Base-by-base conservation (phyloP, 2,329 filamentous ascomycete species). In the Hypocreales sp. region DNA sequence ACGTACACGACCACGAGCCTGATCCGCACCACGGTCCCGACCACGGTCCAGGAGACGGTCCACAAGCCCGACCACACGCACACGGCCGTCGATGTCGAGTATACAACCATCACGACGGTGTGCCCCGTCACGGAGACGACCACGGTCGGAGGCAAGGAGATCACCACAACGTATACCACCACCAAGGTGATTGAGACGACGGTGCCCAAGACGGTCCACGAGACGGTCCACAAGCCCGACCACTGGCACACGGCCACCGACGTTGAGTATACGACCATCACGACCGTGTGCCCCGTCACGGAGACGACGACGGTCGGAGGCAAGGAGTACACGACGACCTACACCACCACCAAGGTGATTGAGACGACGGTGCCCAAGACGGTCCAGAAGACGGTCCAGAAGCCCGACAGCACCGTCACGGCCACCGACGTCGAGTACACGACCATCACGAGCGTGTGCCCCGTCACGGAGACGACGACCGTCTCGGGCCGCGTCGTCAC, bases 401-500 rank as follows among this genome's bases (percentile, higher is more conserved):
- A 40, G 8, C 47, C 55, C 4, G 43, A 44, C 15, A 40, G 42
- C 15, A 56, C 50, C 3, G 33, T 45, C 29, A 52, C 48, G 0
- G 41, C 41, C 1, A 44, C 42, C 11, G 43, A 47, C 17, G 44
- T 52, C 8, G 46, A 44, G n/a, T 54, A 57, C 37, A 50, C 46
- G 5, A 61, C 56, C 14, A 27, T 53, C 23, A 65, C 61, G 9
- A 50, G 46, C 12, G 44, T 60, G 8, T 60, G 51, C 41, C 58
- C 60, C 13, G 39, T 61, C 11, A 61, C 58, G 4, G 48, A 58
- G 37, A 56, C 55, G 20, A 55, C 53, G 41, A 60, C 55, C 1
- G 29, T 62, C 4, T 49, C 40, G 14, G 63, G 63, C 17, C 40
- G 45, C 14, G 44, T 50, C 4, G 41, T 42, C 4, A 44, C 47